Percentiles rank a stretch among this genome's conserved stretches.
Evolutionary conservation across 805 yeast species (phyloP).

Genomic region (Teunomyces aglyptinius): DNA sequence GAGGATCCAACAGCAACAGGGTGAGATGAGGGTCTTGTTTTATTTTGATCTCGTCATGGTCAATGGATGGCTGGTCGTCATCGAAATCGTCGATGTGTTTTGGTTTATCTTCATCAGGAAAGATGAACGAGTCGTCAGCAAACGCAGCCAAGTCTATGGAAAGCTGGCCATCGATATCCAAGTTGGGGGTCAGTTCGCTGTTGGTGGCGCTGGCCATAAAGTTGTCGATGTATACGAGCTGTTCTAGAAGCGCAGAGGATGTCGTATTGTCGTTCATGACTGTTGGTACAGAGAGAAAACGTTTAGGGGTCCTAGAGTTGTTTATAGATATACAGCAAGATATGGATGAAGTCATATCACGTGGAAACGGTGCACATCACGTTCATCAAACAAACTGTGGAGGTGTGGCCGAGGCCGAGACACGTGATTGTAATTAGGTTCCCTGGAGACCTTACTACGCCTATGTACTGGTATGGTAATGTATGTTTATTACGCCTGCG

Average conservation of each 20-base stretch:
- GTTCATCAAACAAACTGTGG: not conserved
- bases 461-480: too few relatives aligned
- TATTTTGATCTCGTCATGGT: slow-evolving; percentile 4
- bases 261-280: slow-evolving; percentile 14
- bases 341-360: slow-evolving; percentile 6
- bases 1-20: not conserved
- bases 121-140: slow-evolving; percentile 77
- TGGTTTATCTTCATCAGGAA: slow-evolving; percentile 80
- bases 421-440: too few relatives aligned
- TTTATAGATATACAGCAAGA: not conserved
- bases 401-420: not conserved
- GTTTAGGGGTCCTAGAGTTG: not conserved
- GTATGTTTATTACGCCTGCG: not conserved
- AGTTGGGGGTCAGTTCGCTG: slow-evolving; percentile 37
- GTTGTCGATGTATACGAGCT: slow-evolving; percentile 75
- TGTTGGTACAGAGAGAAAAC: not conserved
- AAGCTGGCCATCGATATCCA: slow-evolving; percentile 40
- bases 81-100: slow-evolving; percentile 24
- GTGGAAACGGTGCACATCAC: slow-evolving; percentile 1
- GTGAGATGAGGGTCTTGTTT: slow-evolving; percentile 5
- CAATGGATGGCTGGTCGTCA: slow-evolving; percentile 3
- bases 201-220: slow-evolving; percentile 41
- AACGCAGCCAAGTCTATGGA: slow-evolving; percentile 69
- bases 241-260: slow-evolving; percentile 58
- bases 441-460: too few relatives aligned